Evolutionary conservation across 257 asterid species (phyloP), one percentile per base, ranked within the genome.

Genomic region (Craterostigma plantagineum): DNA sequence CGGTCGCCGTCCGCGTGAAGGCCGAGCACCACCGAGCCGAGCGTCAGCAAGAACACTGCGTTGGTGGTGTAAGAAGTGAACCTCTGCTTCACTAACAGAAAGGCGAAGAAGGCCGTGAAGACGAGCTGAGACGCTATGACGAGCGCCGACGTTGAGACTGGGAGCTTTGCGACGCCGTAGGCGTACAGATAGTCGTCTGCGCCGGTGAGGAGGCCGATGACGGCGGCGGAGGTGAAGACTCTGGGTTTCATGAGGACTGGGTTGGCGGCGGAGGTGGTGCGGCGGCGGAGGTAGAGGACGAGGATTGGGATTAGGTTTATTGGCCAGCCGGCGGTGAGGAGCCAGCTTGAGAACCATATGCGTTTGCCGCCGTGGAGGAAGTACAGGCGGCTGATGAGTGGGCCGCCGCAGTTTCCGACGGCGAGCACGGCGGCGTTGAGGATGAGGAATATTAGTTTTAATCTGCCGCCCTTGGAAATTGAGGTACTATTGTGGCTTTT

Each of bases 321-420:
- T 4, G 75, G 75, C 49, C 62, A 67, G 0, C 67, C 75, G 3
- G 10, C 70, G 54, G 70, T 56, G 43, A 57, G 57, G 48, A 69
- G 66, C 62, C 63, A 69, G 66, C 59, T 48, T 42, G 70, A 38
- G 15, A 68, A 59, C 75, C 71, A 68, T 48, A 67, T 49, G 7
- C 70, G 11, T 2, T 49, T 52, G 33, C 75, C 70, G 46, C 75
- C 75, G 18, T 37, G 64, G 60, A 56, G 18, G 62, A 68, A 68
- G 65, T 68, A 68, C 38, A 68, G 68, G 39, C 75, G 75, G 70
- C 50, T 59, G 46, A 68, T 62, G 0, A 68, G 8, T 4, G 75
- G 75, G 36, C 67, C 70, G 56, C 70, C 70, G 67, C n/a, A n/a
- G n/a, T 49, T 46, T 12, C 67, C 67, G 60, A 59, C 17, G 51